phyloP scores from a whole-genome alignment of 495 filamentous ascomycete species.

The Daldinia vernicosa region DNA sequence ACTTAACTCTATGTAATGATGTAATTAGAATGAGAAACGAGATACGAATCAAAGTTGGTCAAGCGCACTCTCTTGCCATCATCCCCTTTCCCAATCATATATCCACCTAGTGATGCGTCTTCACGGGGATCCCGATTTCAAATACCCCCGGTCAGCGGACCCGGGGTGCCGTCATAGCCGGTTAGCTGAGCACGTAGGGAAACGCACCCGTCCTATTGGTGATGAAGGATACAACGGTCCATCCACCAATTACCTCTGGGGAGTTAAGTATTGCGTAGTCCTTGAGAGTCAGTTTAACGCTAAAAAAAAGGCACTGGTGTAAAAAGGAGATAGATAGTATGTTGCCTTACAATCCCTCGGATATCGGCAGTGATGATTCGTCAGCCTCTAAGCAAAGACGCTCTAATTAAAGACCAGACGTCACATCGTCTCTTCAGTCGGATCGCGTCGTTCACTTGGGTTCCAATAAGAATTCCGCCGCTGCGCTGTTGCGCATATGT shows the following conservation, averaged over 20 bases:
- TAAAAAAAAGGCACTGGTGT: neutral
- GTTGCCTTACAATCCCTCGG: neutral
- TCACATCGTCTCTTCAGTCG: neutral
- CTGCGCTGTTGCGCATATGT: neutral
- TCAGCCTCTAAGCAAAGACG: neutral
- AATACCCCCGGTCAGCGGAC: neutral
- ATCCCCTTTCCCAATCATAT: neutral
- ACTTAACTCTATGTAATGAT: slow-evolving; percentile 23
- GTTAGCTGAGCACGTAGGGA: neutral
- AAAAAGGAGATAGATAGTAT: neutral
- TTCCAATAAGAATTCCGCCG: neutral
- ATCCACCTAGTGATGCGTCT: neutral
- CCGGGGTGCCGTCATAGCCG: neutral
- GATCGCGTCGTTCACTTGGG: neutral
- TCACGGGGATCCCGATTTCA: neutral
- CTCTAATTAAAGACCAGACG: neutral
- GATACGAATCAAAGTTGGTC: slow-evolving; percentile 11
- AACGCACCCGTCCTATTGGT: neutral
- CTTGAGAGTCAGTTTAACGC: neutral
- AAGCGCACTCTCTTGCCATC: neutral
- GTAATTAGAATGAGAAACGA: slow-evolving; percentile 32
- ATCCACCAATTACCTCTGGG: neutral
- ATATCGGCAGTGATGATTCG: neutral
- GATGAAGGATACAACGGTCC: neutral
- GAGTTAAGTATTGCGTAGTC: neutral